phyloP scores from a whole-genome alignment of 2,329 filamentous ascomycete species.

The Ophiostoma ips region DNA sequence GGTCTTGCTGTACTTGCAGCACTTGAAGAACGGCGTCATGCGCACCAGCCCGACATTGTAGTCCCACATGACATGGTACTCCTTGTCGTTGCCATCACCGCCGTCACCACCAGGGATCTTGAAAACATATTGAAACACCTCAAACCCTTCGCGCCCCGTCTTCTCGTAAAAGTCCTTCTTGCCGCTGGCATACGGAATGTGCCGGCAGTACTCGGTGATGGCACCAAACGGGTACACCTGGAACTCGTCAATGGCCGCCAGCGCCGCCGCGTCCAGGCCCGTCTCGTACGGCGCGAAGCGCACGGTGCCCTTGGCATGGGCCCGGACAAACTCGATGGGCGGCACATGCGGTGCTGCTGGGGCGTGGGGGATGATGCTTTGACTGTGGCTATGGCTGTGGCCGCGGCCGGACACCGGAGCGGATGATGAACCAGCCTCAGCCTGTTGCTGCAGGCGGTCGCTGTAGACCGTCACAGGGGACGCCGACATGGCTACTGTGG shows the following conservation, averaged over 20 bases:
- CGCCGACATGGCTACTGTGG: neutral
- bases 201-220: constrained; percentile 49
- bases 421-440: too few species aligned
- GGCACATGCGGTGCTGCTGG: neutral
- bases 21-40: constrained; percentile 92
- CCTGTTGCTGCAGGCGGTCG: neutral
- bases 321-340: constrained; percentile 9
- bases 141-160: constrained; percentile 76
- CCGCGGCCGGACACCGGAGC: neutral
- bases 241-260: constrained; percentile 46
- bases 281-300: constrained; percentile 61
- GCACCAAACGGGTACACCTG: constrained; percentile 50
- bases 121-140: constrained; percentile 82
- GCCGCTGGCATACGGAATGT: constrained; percentile 88
- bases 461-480: constrained; percentile 11
- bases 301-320: constrained; percentile 44
- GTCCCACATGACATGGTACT: constrained; percentile 86
- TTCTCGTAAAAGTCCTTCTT: constrained; percentile 82
- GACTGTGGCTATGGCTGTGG: neutral
- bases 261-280: constrained; percentile 40
- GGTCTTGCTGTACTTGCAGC: constrained; percentile 80
- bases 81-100: constrained; percentile 41
- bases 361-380: too few species aligned
- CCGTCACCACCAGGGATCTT: constrained; percentile 52
- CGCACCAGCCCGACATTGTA: constrained; percentile 89